A percentile compares a stretch with the other conserved stretches of the same genome.
Conservation (phyloP, 2,329 filamentous ascomycete genomes). For the Aspergillus sp. region DNA sequence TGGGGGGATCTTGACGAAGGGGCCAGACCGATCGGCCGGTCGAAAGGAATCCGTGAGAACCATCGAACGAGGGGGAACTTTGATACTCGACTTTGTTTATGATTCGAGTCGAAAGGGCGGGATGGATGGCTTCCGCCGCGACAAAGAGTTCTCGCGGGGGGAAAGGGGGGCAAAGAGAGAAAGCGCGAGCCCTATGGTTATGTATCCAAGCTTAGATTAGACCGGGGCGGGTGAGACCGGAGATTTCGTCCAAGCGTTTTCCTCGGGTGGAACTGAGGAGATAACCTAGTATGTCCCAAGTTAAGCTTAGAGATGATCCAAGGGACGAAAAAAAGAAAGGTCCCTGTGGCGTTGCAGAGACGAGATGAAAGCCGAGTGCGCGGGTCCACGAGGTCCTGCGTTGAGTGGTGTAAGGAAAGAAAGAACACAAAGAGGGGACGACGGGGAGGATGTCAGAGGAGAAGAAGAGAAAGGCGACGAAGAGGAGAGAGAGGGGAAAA, state of each 20-base stretch:
- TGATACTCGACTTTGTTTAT: background rate
- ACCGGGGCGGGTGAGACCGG: background rate
- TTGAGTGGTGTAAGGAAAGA: too few species aligned
- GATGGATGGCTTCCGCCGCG: background rate
- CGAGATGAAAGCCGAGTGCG: background rate
- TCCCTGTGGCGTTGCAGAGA: background rate
- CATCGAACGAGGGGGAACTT: constrained; percentile 21
- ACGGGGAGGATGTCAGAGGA: background rate
- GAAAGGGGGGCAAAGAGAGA: background rate
- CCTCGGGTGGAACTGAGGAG: background rate
- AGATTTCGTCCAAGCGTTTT: background rate
- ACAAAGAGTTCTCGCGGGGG: background rate
- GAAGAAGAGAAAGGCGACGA: background rate
- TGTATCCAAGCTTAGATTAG: background rate
- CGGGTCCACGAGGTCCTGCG: too few species aligned
- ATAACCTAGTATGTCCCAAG: background rate
- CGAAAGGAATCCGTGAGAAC: constrained; percentile 18
- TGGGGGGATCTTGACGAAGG: constrained; percentile 12
- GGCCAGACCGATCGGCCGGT: constrained; percentile 27
- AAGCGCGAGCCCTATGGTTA: background rate
- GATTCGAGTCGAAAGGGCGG: background rate
- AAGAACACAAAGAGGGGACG: too few species aligned
- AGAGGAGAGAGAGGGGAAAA: background rate
- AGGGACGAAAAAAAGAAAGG: background rate
- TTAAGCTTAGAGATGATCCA: background rate